phyloP scores from a whole-genome alignment of 306 rosid genomes.

The Dalbergia oliveri region DNA sequence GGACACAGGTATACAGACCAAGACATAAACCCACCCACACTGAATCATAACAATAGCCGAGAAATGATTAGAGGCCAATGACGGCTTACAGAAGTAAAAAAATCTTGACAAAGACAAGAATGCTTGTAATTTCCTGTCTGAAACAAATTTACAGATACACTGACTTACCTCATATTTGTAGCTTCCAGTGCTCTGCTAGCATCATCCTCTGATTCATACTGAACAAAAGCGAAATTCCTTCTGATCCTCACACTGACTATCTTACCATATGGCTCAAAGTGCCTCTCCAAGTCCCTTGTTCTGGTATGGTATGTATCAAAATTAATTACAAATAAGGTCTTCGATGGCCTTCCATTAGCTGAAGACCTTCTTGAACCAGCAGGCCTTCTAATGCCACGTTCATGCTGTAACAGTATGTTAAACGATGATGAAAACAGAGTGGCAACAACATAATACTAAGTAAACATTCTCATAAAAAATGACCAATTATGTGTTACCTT shows the following conservation, averaged over 20 bases:
- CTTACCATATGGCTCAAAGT: slow-evolving; percentile 96
- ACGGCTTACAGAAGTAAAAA: slow-evolving; percentile 5
- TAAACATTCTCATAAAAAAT: neutral
- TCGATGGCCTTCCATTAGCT: slow-evolving; percentile 77
- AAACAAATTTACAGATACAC: slow-evolving; percentile 28
- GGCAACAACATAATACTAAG: slow-evolving; percentile 1
- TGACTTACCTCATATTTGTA: slow-evolving; percentile 83
- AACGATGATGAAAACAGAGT: slow-evolving; percentile 29
- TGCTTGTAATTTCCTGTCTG: neutral
- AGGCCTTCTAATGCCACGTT: slow-evolving; percentile 91
- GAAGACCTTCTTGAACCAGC: slow-evolving; percentile 82
- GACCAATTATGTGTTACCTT: slow-evolving; percentile 59
- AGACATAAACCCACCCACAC: slow-evolving; percentile 24
- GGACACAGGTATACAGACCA: slow-evolving; percentile 13
- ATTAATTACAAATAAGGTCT: slow-evolving; percentile 93
- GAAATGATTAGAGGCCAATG: slow-evolving; percentile 1
- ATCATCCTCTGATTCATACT: slow-evolving; percentile 93
- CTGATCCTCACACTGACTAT: slow-evolving; percentile 89
- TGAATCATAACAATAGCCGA: neutral
- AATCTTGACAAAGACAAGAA: slow-evolving; percentile 5
- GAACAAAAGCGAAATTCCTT: slow-evolving; percentile 96
- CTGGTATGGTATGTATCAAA: slow-evolving; percentile 91
- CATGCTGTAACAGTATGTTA: slow-evolving; percentile 63
- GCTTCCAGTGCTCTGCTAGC: slow-evolving; percentile 92
- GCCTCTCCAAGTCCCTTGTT: slow-evolving; percentile 97